Conservation (phyloP, 2,329 filamentous ascomycete genomes). For the Nigrospora osmanthi region DNA sequence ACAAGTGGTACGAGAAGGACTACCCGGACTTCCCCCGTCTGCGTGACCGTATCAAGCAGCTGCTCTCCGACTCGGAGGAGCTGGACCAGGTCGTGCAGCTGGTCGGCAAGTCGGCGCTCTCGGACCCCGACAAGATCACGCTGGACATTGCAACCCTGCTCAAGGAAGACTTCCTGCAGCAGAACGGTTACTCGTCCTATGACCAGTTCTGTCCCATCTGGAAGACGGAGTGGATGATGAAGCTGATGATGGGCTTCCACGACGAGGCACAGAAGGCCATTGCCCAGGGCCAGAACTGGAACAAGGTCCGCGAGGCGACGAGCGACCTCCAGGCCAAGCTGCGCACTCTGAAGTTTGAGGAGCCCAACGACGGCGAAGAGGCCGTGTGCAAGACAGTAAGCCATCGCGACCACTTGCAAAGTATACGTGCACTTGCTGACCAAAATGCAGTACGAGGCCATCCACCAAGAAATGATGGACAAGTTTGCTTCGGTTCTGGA, state of each 20-base stretch:
- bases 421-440: background rate
- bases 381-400: slow-evolving; percentile 74
- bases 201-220: slow-evolving; percentile 98
- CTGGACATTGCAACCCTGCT: slow-evolving; percentile 84
- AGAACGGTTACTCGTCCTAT: slow-evolving; percentile 98
- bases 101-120: slow-evolving; percentile 93
- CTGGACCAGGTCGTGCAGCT: slow-evolving; percentile 98
- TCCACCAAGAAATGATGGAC: slow-evolving; percentile 88
- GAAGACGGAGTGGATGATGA: slow-evolving; percentile 99
- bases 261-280: slow-evolving; percentile 96
- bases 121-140: slow-evolving; percentile 96
- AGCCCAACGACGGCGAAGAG: slow-evolving; percentile 79
- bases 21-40: slow-evolving; percentile 90
- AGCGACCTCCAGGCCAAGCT: slow-evolving; percentile 77
- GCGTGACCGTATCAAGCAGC: slow-evolving; percentile 86
- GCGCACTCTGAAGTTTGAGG: slow-evolving; percentile 93
- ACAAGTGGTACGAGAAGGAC: slow-evolving; percentile 91
- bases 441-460: slow-evolving; percentile 69
- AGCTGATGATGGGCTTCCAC: slow-evolving; percentile 96
- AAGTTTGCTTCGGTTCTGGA: slow-evolving; percentile 96
- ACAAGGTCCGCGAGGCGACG: slow-evolving; percentile 86
- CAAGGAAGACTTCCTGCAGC: slow-evolving; percentile 98
- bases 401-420: slow-evolving; percentile 3
- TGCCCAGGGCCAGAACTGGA: slow-evolving; percentile 83
- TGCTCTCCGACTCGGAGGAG: slow-evolving; percentile 92